phyloP scores from a whole-genome alignment of 768 basidiomycete genomes.

The Suillus subalutaceus region DNA sequence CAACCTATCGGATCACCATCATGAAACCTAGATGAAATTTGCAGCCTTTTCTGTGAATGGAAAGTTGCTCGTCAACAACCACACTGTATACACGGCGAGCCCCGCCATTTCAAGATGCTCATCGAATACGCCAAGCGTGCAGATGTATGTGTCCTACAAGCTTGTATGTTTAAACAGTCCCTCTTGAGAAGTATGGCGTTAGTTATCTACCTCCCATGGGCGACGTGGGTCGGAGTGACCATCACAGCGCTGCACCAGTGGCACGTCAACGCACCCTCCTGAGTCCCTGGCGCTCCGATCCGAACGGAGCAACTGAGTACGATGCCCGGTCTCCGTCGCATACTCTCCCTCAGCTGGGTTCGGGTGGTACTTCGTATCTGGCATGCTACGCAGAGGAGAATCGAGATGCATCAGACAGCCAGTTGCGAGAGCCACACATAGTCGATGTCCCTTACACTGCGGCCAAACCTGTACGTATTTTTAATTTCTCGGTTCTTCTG shows the following conservation, averaged over 20 bases:
- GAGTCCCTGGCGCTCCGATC: neutral
- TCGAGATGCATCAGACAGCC: neutral
- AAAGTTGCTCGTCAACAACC: neutral
- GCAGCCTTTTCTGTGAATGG: neutral
- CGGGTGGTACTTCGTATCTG: neutral
- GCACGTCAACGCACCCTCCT: neutral
- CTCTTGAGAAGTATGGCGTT: neutral
- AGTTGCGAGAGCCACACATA: neutral
- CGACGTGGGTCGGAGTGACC: neutral
- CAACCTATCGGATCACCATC: neutral
- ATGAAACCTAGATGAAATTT: neutral
- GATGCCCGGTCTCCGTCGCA: neutral
- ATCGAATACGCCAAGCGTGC: neutral
- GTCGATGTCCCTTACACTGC: neutral
- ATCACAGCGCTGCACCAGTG: neutral
- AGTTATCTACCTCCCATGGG: neutral
- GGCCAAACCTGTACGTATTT: neutral
- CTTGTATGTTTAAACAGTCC: neutral
- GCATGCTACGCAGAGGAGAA: neutral
- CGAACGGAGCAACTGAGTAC: neutral
- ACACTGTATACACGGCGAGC: neutral
- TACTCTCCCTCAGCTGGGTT: neutral
- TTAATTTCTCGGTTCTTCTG: neutral
- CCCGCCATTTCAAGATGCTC: neutral
- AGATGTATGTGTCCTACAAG: neutral